Base-by-base conservation (phyloP, 495 filamentous ascomycete species). In the Trichodelitschia bisporula region DNA sequence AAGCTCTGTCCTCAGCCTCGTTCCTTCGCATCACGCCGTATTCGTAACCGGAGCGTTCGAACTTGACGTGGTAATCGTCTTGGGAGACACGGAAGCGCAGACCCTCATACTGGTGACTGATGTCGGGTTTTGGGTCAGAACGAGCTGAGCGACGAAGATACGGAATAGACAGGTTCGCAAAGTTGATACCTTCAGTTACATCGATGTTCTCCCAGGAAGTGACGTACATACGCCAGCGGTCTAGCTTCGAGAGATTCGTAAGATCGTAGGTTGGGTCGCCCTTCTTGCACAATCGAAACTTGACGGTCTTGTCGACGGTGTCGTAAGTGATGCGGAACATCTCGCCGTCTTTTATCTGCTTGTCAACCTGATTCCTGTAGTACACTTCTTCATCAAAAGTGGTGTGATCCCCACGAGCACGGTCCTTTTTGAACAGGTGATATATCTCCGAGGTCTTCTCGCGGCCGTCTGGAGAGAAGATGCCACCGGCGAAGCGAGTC, bases 121-220 rank as follows among this genome's bases (percentile, higher is more conserved):
- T n/a, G n/a, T n/a, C n/a, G n/a, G n/a, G n/a, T n/a, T n/a, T n/a
- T n/a, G n/a, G n/a, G n/a, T n/a, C n/a, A n/a, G n/a, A n/a, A n/a
- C n/a, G n/a, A n/a, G n/a, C n/a, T n/a, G n/a, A n/a, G n/a, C n/a
- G n/a, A n/a, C n/a, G n/a, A n/a, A n/a, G n/a, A n/a, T n/a, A n/a
- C n/a, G n/a, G n/a, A n/a, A n/a, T n/a, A n/a, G n/a, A n/a, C n/a
- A n/a, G n/a, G n/a, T n/a, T n/a, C n/a, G n/a, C n/a, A n/a, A n/a
- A n/a, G n/a, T n/a, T n/a, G n/a, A 93, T 60, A 17, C 77, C 77
- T 49, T 99, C 89, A 10, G 89, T 99, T 4, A 73, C 76, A 34
- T 89, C 82, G 26, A 79, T 59, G 44, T 77, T 75, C 28, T 73
- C 71, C 51, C 74, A 99, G 6, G 82, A 77, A 24, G 79, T 78